A percentile compares a stretch with the other conserved stretches of the same genome.
Conservation (phyloP, 805 yeast genomes). For the Cyberlindnera mississippiensis region DNA sequence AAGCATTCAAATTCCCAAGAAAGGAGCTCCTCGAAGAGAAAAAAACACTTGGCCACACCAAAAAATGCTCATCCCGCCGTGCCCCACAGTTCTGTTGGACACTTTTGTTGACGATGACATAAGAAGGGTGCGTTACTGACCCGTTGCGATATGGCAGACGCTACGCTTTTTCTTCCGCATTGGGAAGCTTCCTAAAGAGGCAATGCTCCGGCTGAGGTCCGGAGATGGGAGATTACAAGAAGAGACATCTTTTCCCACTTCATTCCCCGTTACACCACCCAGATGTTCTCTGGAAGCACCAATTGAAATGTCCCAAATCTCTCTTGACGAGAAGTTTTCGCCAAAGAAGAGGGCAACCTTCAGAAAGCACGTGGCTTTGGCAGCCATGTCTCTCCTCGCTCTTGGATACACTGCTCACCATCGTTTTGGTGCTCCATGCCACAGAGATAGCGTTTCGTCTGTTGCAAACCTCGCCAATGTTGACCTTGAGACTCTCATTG, state of each 20-base stretch:
- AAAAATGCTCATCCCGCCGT: too few relatives aligned
- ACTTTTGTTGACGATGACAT: too few relatives aligned
- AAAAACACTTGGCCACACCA: too few relatives aligned
- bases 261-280: not conserved
- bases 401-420: not conserved
- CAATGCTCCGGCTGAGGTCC: slow-evolving; percentile 1
- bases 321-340: slow-evolving; percentile 2
- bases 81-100: too few relatives aligned
- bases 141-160: too few relatives aligned
- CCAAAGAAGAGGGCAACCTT: not conserved
- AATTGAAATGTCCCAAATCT: slow-evolving; percentile 2
- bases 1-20: not conserved
- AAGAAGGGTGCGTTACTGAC: too few relatives aligned
- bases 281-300: not conserved
- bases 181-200: slow-evolving; percentile 4
- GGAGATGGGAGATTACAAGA: not conserved
- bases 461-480: too few relatives aligned
- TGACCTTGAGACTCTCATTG: not conserved
- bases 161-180: not conserved
- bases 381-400: not conserved
- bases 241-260: not conserved
- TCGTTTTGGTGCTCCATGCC: not conserved
- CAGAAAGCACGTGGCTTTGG: not conserved
- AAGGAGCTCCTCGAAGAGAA: too few relatives aligned
- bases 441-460: too few relatives aligned